Conservation (phyloP, 495 filamentous ascomycete genomes). For the Glarea lozoyensis region DNA sequence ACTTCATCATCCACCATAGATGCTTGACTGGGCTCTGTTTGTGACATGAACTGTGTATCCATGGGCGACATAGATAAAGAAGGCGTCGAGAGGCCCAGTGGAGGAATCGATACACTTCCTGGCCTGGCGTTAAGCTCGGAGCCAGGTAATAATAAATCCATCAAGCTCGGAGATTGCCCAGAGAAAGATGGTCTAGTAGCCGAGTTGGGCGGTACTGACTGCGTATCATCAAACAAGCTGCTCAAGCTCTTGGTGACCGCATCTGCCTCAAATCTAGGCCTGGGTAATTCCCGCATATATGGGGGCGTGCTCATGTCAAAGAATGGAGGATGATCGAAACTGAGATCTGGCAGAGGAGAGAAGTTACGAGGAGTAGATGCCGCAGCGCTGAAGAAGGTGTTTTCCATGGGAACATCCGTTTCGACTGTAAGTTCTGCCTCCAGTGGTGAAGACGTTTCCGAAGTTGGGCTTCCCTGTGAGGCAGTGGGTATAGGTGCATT, state of each 20-base stretch:
- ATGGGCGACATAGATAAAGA: constrained; percentile 7
- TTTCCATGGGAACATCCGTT: constrained; percentile 11
- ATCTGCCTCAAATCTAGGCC: constrained; percentile 18
- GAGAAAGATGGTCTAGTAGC: constrained; percentile 25
- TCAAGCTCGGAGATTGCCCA: constrained; percentile 32
- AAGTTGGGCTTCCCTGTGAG: background rate
- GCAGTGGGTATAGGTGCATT: no score
- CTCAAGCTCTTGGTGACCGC: constrained; percentile 21
- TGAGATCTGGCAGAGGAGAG: constrained; percentile 6
- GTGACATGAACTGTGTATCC: constrained; percentile 8
- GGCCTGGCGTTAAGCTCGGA: constrained; percentile 29
- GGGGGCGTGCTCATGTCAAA: constrained; percentile 22
- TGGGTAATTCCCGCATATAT: constrained; percentile 14
- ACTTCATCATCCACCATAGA: constrained; percentile 32
- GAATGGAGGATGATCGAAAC: constrained; percentile 17
- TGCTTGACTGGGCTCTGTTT: constrained; percentile 3
- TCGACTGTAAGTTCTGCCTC: constrained; percentile 7
- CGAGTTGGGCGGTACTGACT: constrained; percentile 18
- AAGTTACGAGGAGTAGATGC: constrained; percentile 11
- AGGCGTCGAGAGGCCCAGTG: constrained; percentile 8
- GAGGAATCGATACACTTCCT: constrained; percentile 9
- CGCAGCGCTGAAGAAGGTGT: constrained; percentile 19
- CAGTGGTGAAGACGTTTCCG: constrained; percentile 15
- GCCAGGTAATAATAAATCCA: constrained; percentile 34
- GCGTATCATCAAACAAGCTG: constrained; percentile 26